Base-by-base conservation (phyloP, 192 early-diverging fungal genomes). In the Backusella westeae region DNA sequence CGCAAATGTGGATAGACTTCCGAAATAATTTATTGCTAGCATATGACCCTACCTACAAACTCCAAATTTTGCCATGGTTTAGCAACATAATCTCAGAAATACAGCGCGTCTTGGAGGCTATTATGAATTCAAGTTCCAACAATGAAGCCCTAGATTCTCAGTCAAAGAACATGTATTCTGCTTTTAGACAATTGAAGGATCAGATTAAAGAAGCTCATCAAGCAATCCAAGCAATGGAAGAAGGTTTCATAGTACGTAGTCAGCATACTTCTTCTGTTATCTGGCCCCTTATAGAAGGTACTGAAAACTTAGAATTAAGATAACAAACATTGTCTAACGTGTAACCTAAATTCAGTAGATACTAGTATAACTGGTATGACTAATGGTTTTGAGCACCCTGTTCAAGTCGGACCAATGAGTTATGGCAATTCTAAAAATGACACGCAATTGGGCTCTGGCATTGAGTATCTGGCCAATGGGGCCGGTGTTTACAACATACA, bases 1-100 rank as follows among this genome's bases (percentile, higher is more conserved):
- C 44, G 17, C 17, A 34, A 41, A 26, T 67, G 21, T 79, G 78
- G 78, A 34, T 67, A 34, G 52, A 79, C 9, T 66, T 75, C 12
- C 78, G 75, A 56, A 21, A 74, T 21, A 23, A 68, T 9, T 21
- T 49, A 34, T 12, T 67, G n/a, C 38, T 74, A 3, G 42, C 66
- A 53, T 53, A 69, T 34, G 77, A 74, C 4, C 17, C 42, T 14
- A 15, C 9, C 1, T 39, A 65, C 38, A 66, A 44, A 14, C n/a
- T 34, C 3, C 21, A 21, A 21, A 46, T 74, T 23, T 21, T 34
- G 38, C 0, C 8, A 12, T 78, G 77, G 77, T 65, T 73, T 53
- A 36, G 10, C 0, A 17, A 26, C 21, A 21, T 39, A 12, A 36
- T 34, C 0, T 8, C 34, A 52, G 65, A 70, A 12, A 46, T 78